phyloP scores from a whole-genome alignment of 2,329 filamentous ascomycete species.

The Colletotrichum cordylinicola region DNA sequence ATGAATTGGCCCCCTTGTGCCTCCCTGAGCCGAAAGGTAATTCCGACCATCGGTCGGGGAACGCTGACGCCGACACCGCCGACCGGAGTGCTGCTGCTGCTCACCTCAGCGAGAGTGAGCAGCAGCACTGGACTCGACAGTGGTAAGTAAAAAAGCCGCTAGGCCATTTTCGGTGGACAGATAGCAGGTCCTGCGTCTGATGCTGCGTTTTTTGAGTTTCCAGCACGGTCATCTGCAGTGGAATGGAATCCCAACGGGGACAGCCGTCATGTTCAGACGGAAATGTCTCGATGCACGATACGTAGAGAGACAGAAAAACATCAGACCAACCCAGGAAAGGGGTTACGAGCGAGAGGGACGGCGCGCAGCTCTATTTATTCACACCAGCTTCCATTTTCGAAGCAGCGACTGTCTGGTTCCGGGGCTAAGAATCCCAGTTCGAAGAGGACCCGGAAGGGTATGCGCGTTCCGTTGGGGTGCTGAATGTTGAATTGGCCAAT shows the following conservation, averaged over 20 bases:
- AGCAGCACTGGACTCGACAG: neutral
- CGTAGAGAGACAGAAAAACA: neutral
- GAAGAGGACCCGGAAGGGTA: neutral
- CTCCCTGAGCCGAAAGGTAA: neutral
- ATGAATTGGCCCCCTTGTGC: neutral
- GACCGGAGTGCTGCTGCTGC: neutral
- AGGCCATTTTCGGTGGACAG: neutral
- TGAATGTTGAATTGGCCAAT: neutral
- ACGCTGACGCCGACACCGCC: constrained; percentile 4
- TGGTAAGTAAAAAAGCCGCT: neutral
- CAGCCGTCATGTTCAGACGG: neutral
- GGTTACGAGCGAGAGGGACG: neutral
- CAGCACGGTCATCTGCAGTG: neutral
- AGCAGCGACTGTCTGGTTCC: neutral
- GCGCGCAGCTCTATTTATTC: neutral
- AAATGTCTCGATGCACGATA: neutral
- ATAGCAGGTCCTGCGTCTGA: neutral
- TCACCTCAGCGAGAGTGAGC: neutral
- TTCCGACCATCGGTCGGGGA: constrained; percentile 5
- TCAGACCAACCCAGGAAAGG: neutral
- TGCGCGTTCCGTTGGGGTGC: neutral
- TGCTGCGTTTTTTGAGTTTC: neutral
- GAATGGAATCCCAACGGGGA: neutral
- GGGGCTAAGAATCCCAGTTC: neutral
- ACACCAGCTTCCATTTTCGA: neutral